phyloP scores from a whole-genome alignment of 1,284 basidiomycete species.

The Afroboletus lepidellus region DNA sequence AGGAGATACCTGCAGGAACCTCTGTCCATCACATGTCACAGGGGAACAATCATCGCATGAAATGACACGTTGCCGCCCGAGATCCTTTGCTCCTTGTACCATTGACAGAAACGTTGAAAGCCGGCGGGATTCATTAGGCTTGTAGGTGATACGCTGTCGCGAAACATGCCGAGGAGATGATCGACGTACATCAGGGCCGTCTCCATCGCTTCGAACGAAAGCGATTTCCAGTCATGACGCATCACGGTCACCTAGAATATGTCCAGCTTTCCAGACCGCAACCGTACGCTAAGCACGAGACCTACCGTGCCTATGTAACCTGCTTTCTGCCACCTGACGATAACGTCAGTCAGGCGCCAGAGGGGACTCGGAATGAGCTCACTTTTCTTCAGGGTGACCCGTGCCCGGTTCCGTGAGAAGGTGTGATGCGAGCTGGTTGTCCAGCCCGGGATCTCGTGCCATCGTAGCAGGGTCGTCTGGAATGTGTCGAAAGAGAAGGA shows the following conservation, averaged over 20 bases:
- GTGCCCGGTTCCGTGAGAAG: conserved; percentile 22
- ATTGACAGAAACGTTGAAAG: conserved; percentile 25
- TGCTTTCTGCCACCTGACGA: conserved; percentile 22
- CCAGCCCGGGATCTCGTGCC: conserved; percentile 22
- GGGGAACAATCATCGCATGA: conserved; percentile 11
- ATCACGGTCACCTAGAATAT: conserved; percentile 24
- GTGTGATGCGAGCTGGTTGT: conserved; percentile 26
- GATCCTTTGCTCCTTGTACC: conserved; percentile 21
- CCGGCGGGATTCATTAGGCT: conserved; percentile 19
- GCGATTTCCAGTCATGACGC: conserved; percentile 24
- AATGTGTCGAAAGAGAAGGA: conserved; percentile 23
- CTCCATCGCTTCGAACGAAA: conserved; percentile 27
- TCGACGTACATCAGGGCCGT: conserved; percentile 28
- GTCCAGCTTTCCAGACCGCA: background rate
- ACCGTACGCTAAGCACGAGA: no score
- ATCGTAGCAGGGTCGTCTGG: conserved; percentile 9
- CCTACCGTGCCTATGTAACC: conserved; percentile 27
- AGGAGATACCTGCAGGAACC: background rate
- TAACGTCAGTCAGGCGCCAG: background rate
- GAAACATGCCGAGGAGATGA: conserved; percentile 21
- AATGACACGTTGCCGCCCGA: conserved; percentile 13
- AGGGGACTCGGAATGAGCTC: background rate
- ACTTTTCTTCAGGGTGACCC: conserved; percentile 19
- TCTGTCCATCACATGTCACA: conserved; percentile 8
- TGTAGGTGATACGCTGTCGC: conserved; percentile 16